Evolutionary conservation across 371 early-diverging fungal genomes (phyloP).

Genomic region (Circinella minor): DNA sequence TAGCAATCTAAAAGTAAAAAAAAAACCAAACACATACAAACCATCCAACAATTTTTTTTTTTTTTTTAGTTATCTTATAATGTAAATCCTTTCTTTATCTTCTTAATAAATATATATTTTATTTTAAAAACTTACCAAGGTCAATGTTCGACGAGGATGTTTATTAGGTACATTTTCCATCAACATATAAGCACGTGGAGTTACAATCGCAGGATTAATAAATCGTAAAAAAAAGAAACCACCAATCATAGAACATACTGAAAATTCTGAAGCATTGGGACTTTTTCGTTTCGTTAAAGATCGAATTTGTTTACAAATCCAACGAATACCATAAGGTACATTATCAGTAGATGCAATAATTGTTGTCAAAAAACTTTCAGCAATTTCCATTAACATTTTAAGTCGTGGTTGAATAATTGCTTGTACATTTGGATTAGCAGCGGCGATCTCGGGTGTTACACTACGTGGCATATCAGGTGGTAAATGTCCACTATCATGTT

Average conservation of each 20-base stretch:
- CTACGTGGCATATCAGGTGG: slow-evolving; percentile 70
- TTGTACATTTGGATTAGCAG: slow-evolving; percentile 78
- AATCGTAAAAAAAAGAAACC: slow-evolving; percentile 98
- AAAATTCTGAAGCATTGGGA: slow-evolving; percentile 87
- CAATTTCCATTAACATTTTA: slow-evolving; percentile 83
- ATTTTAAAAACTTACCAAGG: slow-evolving; percentile 62
- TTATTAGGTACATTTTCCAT: slow-evolving; percentile 83
- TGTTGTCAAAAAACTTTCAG: slow-evolving; percentile 80
- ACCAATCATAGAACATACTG: slow-evolving; percentile 93
- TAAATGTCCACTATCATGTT: slow-evolving; percentile 63
- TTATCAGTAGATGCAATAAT: slow-evolving; percentile 81
- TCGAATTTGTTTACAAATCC: slow-evolving; percentile 98
- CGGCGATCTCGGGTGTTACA: slow-evolving; percentile 82
- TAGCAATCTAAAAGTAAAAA: slow-evolving; percentile 65
- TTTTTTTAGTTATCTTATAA: no score
- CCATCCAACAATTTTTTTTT: neutral
- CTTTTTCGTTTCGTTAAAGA: slow-evolving; percentile 91
- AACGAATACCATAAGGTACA: slow-evolving; percentile 96
- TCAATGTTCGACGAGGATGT: slow-evolving; percentile 86
- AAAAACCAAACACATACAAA: no score
- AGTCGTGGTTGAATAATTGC: slow-evolving; percentile 85
- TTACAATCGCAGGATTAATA: slow-evolving; percentile 96
- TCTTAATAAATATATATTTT: neutral
- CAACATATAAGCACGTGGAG: slow-evolving; percentile 93
- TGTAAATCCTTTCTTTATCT: neutral